Evolutionary conservation across 1,284 basidiomycete species (phyloP).

Genomic region (Sphaerobolus stellatus): DNA sequence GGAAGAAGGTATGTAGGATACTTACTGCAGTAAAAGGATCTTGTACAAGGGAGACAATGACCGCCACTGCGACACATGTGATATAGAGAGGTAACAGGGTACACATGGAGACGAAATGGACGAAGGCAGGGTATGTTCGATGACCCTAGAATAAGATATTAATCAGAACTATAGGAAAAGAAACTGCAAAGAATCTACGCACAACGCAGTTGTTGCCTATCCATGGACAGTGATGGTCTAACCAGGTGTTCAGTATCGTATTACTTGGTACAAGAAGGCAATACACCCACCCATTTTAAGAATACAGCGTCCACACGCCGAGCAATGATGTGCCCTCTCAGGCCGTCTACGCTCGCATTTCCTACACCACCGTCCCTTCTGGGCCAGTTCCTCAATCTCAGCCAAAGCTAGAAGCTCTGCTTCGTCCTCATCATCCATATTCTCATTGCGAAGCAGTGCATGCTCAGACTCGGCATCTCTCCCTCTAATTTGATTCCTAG

Average conservation of each 20-base stretch:
- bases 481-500: conserved; percentile 3
- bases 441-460: conserved; percentile 29
- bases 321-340: conserved; percentile 83
- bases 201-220: conserved; percentile 77
- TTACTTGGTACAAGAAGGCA: conserved; percentile 14
- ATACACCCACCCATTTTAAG: conserved; percentile 74
- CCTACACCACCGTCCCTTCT: conserved; percentile 69
- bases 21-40: conserved; percentile 61
- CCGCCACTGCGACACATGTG: conserved; percentile 52
- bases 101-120: conserved; percentile 75
- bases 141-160: conserved; percentile 55
- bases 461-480: conserved; percentile 24
- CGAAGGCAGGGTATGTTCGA: conserved; percentile 82
- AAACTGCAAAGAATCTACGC: conserved; percentile 28
- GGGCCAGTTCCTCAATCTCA: conserved; percentile 48
- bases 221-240: conserved; percentile 92
- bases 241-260: conserved; percentile 17
- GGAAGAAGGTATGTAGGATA: conserved; percentile 10
- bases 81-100: conserved; percentile 67
- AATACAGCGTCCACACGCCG: conserved; percentile 73
- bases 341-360: conserved; percentile 79
- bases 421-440: conserved; percentile 39
- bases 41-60: conserved; percentile 66
- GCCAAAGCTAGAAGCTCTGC: conserved; percentile 17
- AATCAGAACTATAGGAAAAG: not conserved